Percentiles rank a stretch among this genome's conserved stretches.
phyloP scores from a whole-genome alignment of 768 basidiomycete species.

The Stropharia rugosoannulata region DNA sequence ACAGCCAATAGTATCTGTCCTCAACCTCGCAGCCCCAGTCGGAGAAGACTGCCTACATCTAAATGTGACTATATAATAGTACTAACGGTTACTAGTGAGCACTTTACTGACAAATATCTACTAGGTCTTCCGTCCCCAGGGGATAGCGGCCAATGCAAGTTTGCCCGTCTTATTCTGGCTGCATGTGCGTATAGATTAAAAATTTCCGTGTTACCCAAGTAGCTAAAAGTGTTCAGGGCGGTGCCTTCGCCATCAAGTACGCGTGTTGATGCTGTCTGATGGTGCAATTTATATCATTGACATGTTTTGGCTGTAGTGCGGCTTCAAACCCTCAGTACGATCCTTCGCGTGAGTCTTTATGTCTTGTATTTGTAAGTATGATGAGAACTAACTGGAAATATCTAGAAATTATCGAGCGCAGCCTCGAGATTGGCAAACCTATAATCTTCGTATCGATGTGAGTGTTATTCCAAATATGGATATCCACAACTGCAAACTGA shows the following conservation, averaged over 20 bases:
- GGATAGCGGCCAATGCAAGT: slow-evolving; percentile 21
- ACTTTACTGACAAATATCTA: background rate
- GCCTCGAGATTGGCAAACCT: slow-evolving; percentile 44
- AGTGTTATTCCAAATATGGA: slow-evolving; percentile 11
- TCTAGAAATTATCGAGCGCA: slow-evolving; percentile 48
- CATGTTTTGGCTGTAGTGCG: slow-evolving; percentile 27
- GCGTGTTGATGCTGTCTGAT: slow-evolving; percentile 26
- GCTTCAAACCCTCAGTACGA: slow-evolving; percentile 40
- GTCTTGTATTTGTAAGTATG: background rate
- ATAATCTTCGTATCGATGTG: slow-evolving; percentile 55
- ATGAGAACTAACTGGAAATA: background rate
- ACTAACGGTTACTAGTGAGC: background rate
- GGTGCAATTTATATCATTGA: background rate
- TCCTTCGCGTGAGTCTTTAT: slow-evolving; percentile 40
- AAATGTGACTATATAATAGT: slow-evolving; percentile 35
- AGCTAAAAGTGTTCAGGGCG: slow-evolving; percentile 34
- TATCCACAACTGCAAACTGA: background rate
- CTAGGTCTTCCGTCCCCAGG: slow-evolving; percentile 36
- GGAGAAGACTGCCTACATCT: slow-evolving; percentile 56
- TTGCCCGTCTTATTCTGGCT: slow-evolving; percentile 41
- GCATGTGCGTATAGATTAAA: slow-evolving; percentile 25
- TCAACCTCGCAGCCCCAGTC: slow-evolving; percentile 38
- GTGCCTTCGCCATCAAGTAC: slow-evolving; percentile 46
- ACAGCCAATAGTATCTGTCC: slow-evolving; percentile 32
- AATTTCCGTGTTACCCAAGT: too few species aligned